Percentiles rank a stretch among this genome's conserved stretches.
phyloP scores from a whole-genome alignment of 768 basidiomycete genomes.

The Kwoniella sp. region DNA sequence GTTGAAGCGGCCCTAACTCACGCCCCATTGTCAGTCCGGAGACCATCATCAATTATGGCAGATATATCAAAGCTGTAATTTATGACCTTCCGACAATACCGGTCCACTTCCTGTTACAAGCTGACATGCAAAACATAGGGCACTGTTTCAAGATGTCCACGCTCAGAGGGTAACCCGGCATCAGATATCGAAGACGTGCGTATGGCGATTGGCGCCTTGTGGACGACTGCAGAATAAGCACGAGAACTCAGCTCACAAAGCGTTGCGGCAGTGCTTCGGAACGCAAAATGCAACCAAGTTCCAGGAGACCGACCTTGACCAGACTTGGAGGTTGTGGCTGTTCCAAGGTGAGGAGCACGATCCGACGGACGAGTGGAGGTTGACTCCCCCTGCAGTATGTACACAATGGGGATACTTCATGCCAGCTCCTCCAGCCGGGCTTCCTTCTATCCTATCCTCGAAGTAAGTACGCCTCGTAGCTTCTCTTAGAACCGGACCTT shows the following conservation, averaged over 20 bases:
- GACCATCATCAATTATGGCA: slow-evolving; percentile 32
- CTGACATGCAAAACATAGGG: no score
- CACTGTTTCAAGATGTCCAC: slow-evolving; percentile 33
- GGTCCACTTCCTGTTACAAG: no score
- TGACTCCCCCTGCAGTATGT: slow-evolving; percentile 54
- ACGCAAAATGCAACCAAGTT: slow-evolving; percentile 68
- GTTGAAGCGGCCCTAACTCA: not conserved
- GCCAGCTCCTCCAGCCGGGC: slow-evolving; percentile 57
- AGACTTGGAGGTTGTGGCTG: slow-evolving; percentile 79
- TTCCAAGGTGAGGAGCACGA: slow-evolving; percentile 62
- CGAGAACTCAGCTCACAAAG: not conserved
- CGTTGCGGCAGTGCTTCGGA: slow-evolving; percentile 70
- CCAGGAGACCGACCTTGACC: slow-evolving; percentile 59
- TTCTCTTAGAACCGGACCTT: not conserved
- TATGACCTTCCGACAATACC: no score
- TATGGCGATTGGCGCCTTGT: not conserved
- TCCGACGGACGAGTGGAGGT: not conserved
- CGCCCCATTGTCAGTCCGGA: slow-evolving; percentile 15
- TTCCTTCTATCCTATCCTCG: slow-evolving; percentile 71
- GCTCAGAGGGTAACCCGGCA: slow-evolving; percentile 19
- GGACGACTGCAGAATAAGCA: not conserved
- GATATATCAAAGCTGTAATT: slow-evolving; percentile 67
- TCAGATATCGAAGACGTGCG: slow-evolving; percentile 32
- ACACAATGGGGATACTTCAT: slow-evolving; percentile 95
- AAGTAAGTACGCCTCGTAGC: slow-evolving; percentile 19